A percentile compares a stretch with the other conserved stretches of the same genome.
Evolutionary conservation across 2,329 filamentous ascomycete genomes (phyloP).

Genomic region (Grosmannia huntii): DNA sequence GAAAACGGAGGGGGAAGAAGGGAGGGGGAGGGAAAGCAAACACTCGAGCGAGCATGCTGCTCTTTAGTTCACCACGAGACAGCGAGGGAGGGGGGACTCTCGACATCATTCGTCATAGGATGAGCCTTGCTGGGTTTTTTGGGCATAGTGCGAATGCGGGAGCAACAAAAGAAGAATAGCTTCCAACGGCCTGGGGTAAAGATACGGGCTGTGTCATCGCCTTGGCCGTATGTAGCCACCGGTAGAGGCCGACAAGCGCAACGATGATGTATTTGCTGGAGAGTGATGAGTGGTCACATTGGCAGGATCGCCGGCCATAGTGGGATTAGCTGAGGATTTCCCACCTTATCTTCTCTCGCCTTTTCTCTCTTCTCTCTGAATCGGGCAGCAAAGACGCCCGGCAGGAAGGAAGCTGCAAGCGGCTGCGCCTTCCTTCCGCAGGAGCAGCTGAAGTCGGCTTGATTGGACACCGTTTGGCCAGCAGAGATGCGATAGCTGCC

Average conservation of each 20-base stretch:
- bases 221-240: too few species aligned
- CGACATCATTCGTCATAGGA: neutral
- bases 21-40: too few species aligned
- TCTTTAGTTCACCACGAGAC: too few species aligned
- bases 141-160: too few species aligned
- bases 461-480: neutral
- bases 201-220: too few species aligned
- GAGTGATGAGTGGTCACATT: neutral
- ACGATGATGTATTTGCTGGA: neutral
- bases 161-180: too few species aligned
- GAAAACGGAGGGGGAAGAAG: too few species aligned
- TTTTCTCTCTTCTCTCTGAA: neutral
- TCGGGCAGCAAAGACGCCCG: neutral
- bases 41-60: too few species aligned
- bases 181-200: too few species aligned
- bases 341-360: too few species aligned
- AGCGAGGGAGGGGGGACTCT: too few species aligned
- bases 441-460: neutral
- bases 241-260: too few species aligned
- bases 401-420: neutral
- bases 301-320: neutral
- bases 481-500: neutral
- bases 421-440: neutral
- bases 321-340: neutral
- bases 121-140: neutral